Percentiles rank a stretch among this genome's conserved stretches.
Conservation (phyloP, 192 early-diverging fungal species). For the Neocallimastix lanati region DNA sequence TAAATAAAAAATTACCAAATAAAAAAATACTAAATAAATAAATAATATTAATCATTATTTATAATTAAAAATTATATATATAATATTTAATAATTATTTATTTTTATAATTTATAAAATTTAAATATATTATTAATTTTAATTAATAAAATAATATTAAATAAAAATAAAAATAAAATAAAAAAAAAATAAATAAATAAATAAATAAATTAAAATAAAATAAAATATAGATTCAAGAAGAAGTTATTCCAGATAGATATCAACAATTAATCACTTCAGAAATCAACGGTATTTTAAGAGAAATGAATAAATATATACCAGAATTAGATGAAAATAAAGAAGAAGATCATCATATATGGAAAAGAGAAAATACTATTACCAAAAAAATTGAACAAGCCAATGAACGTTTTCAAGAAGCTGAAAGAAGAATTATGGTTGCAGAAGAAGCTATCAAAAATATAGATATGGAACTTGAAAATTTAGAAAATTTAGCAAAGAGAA, state of each 20-base stretch:
- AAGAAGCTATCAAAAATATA: background rate
- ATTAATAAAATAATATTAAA: too few species aligned
- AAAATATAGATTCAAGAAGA: conserved; percentile 52
- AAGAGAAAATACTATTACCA: background rate
- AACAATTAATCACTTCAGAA: conserved; percentile 59
- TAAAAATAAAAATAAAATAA: too few species aligned
- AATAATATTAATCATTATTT: too few species aligned
- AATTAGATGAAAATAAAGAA: conserved; percentile 39
- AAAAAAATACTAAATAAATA: too few species aligned
- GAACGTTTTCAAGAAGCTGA: background rate
- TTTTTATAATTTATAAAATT: too few species aligned
- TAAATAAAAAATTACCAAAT: too few species aligned
- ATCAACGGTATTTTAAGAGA: conserved; percentile 68
- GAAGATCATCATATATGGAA: conserved; percentile 14
- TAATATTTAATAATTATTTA: background rate
- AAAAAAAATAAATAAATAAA: too few species aligned
- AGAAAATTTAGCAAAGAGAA: background rate
- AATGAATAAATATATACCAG: conserved; percentile 28
- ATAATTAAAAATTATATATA: too few species aligned
- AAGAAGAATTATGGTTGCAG: background rate
- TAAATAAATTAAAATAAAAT: background rate
- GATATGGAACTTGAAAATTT: background rate
- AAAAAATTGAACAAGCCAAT: background rate
- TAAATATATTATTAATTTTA: too few species aligned
- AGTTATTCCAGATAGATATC: conserved; percentile 50